Base-by-base conservation (phyloP, 2,329 filamentous ascomycete genomes). In the Cladosporium sp. region DNA sequence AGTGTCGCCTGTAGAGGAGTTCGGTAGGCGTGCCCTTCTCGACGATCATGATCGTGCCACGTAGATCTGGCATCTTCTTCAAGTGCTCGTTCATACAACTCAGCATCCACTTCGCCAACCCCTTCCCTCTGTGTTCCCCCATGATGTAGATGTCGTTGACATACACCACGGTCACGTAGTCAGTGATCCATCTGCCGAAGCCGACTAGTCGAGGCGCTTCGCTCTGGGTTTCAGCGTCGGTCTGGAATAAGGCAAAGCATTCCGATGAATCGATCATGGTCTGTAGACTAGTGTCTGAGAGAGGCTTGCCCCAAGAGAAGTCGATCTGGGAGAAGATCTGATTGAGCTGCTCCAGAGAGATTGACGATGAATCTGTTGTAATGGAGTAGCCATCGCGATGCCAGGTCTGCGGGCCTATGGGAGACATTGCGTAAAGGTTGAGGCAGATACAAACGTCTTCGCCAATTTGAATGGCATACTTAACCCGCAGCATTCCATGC, bases 111-210 rank as follows among this genome's bases (percentile, higher is more conserved):
- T n/a, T 32, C 30, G 30, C 30, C 7, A 32, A 12, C 5, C 30
- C 30, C n/a, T 32, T 32, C 11, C n/a, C n/a, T n/a, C 30, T 32
- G 8, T 32, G 30, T n/a, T 11, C 12, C 4, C 4, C 11, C 30
- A 12, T 8, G 30, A 32, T 32, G 30, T 32, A 32, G 30, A 32
- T 32, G 30, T 32, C 30, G 30, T 32, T 32, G 30, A 32, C n/a
- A n/a, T 32, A 32, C 12, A n/a, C 30, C 7, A 32, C 30, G 30
- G 3, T 32, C 4, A 32, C 30, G 30, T 32, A n/a, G 30, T 32
- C 30, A n/a, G 30, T 68, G 7, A 41, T 51, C 32, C 13, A 15
- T n/a, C 32, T n/a, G 9, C 32, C 32, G 32, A 36, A 36, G 12
- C 32, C 32, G 12, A 36, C 32, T 3, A 36, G 4, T 15, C 15